Base-by-base conservation (phyloP, 2,329 filamentous ascomycete species). In the Penicillium nordicum region DNA sequence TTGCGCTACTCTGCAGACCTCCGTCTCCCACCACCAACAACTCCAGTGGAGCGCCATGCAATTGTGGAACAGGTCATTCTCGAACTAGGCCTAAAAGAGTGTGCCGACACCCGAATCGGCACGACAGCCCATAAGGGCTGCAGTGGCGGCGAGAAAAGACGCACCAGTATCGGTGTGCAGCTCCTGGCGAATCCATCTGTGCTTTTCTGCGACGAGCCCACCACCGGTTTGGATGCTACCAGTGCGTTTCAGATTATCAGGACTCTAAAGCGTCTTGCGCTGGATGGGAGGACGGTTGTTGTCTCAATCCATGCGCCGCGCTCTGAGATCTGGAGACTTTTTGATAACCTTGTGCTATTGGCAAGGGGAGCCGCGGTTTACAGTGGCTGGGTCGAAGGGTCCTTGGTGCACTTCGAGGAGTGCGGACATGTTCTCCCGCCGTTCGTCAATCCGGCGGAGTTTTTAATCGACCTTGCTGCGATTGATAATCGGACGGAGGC, bases 401-500 rank as follows among this genome's bases (percentile, higher is more conserved):
- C 85, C 47, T 69, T 89, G 4, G 73, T 81, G 0, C 88, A 89
- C 78, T 91, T 92, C 61, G 79, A 81, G 10, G 65, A 70, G 3
- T 74, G 82, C 11, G 88, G 86, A 0, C 82, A 87, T 60, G 74
- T 81, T 12, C 74, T 90, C 43, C 88, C 88, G 0, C 76, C 84
- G 0, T 91, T 90, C 63, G 87, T 90, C 44, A 92, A 92, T 63
- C 89, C 89, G 0, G 89, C 89, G 2, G 89, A 92, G 62, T 88
- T 87, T 66, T 72, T 91, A 48, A 87, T 92, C 53, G 89, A 92
- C 62, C 78, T 89, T 32, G 86, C 88, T 1, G 88, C 89, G 6
- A 78, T 91, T 11, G 89, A 92, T 66, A 90, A 86, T 64, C 82
- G 89, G 5, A 86, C 84, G 0, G 79, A 83, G 0, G 86, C 89